Evolutionary conservation across 1,139 yeast genomes (phyloP), one percentile per base, ranked within the genome.

Genomic region (Saccharomyces hybrid): DNA sequence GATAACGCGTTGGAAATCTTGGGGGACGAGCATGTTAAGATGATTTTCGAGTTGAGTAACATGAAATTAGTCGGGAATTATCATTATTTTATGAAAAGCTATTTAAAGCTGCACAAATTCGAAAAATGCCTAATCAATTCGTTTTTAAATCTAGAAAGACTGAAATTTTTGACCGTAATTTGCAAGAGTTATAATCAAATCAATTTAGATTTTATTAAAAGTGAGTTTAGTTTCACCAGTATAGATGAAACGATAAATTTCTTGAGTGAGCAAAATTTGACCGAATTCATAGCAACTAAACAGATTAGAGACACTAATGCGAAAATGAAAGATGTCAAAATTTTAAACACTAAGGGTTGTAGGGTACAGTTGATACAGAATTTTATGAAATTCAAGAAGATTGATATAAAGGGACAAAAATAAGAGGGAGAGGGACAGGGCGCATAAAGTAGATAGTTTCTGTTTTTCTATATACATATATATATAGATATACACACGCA

Each of bases 351-450:
- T 9, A 67, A 58, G 47, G 70, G 75, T 25, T 73, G 76, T 48
- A 75, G 82, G 62, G 63, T 74, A 0, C 65, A 69, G 0, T 73
- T 86, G 11, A 75, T 75, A 51, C 71, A 73, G 7, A 73, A 79
- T 16, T 75, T 77, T 53, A 72, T 73, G 50, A 72, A 77, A 25
- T 76, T 79, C 60, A 79, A 76, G 57, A 86, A 80, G 65, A 83
- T 91, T n/a, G 97, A 91, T 67, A 90, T 91, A 57, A 91, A 90
- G 73, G 97, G 98, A 0, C 97, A 91, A 69, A 78, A 86, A 19
- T 87, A 67, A 66, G 3, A 9, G 25, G 25, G 11, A 14, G 32
- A n/a, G 26, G 11, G 8, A 8, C 4, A 3, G 25, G 31, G 6
- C 6, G 13, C 34, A 6, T 8, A 47, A 23, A 16, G 5, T 11